These are phyloP conservation scores for Jacaranda mimosifolia DNA, from an alignment of 257 asterid genomes.

Conservation along the genomic window DNA sequence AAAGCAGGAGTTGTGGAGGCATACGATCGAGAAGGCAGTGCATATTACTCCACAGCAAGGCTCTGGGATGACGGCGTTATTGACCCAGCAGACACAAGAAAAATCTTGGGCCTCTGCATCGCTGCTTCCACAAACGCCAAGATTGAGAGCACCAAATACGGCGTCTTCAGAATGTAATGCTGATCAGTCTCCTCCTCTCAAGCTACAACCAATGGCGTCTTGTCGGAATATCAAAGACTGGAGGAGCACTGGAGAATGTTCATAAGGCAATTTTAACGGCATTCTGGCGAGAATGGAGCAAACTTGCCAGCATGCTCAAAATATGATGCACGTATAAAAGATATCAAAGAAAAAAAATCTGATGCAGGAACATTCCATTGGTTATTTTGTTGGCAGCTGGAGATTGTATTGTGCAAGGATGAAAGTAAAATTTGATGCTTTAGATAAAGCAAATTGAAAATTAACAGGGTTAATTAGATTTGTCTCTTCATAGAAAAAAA, in stretches of 20 bases:
- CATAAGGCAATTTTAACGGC: not conserved
- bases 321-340: not conserved
- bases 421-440: not conserved
- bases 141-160: slow-evolving; percentile 72
- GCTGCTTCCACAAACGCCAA: slow-evolving; percentile 75
- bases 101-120: slow-evolving; percentile 72
- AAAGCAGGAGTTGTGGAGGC: slow-evolving; percentile 77
- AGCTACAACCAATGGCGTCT: not conserved
- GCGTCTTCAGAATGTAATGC: slow-evolving; percentile 91
- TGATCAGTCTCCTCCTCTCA: not conserved
- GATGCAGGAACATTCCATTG: not conserved
- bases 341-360: not conserved
- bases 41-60: slow-evolving; percentile 90
- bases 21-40: slow-evolving; percentile 86
- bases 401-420: not conserved
- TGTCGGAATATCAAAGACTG: not conserved
- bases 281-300: not conserved
- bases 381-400: not conserved
- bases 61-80: slow-evolving; percentile 98
- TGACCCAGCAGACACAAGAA: slow-evolving; percentile 96
- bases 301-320: not conserved
- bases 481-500: too few species aligned
- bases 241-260: not conserved
- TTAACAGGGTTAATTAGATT: not conserved
- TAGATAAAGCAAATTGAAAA: not conserved